These are phyloP conservation scores for Astragalus glycyphyllos DNA, from an alignment of 306 rosid species.

Conservation along the genomic window DNA sequence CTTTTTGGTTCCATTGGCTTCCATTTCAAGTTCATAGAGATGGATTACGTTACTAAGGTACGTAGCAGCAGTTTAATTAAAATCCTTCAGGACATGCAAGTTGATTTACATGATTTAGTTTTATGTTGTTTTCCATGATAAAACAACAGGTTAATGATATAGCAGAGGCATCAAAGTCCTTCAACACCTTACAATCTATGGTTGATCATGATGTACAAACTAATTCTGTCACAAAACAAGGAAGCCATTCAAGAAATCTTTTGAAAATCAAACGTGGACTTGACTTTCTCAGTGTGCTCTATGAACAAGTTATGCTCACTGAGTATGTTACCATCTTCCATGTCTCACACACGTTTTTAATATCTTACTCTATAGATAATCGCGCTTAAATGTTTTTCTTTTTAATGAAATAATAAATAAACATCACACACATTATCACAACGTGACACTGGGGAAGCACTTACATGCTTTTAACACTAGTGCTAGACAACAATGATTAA, in stretches of 20 bases:
- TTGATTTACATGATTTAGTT: no score
- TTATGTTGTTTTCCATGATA: background rate
- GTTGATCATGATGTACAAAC: conserved; percentile 31
- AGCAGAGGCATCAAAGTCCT: conserved; percentile 38
- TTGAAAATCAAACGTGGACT: conserved; percentile 40
- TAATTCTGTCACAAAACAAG: conserved; percentile 35
- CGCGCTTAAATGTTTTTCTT: no score
- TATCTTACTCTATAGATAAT: no score
- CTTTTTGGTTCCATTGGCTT: conserved; percentile 33
- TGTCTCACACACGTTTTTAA: no score
- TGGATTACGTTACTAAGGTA: conserved; percentile 41
- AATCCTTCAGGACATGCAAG: no score
- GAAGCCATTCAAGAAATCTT: conserved; percentile 40
- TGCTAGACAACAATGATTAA: conserved; percentile 18
- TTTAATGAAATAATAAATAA: no score
- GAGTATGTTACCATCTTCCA: conserved; percentile 21
- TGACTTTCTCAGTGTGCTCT: conserved; percentile 35
- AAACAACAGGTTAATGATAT: conserved; percentile 36
- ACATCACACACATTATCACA: no score
- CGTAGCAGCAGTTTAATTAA: no score
- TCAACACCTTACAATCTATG: conserved; percentile 30
- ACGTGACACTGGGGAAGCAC: no score
- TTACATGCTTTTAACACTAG: background rate
- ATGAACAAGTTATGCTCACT: conserved; percentile 27
- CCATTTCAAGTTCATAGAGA: conserved; percentile 40